Evolutionary conservation across 345 rosid species (phyloP).

Genomic region (Draba incana): DNA sequence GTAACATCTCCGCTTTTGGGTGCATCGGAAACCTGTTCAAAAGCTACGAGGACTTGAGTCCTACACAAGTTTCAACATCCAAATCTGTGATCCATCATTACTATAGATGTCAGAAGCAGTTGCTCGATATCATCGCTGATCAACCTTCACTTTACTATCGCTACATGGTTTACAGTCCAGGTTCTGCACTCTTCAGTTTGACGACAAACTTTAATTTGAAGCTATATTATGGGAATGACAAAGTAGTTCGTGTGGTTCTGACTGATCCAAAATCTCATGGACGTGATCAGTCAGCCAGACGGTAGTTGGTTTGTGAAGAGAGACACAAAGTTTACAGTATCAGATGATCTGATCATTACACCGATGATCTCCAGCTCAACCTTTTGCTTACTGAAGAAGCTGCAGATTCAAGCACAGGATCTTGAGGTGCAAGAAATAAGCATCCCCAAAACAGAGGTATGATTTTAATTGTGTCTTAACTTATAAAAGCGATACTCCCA

Average conservation of each 20-base stretch:
- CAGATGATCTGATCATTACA: constrained; percentile 1
- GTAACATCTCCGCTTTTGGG: not conserved
- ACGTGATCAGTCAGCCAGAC: too few species aligned
- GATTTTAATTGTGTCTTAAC: too few species aligned
- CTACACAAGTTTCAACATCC: not conserved
- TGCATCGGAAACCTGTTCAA: constrained; percentile 16
- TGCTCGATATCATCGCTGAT: not conserved
- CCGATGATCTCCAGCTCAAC: not conserved
- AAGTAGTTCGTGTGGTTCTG: not conserved
- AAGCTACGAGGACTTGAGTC: constrained; percentile 8
- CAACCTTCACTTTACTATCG: not conserved
- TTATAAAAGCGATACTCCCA: too few species aligned
- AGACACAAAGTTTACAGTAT: not conserved
- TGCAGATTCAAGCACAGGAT: not conserved
- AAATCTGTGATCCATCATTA: not conserved
- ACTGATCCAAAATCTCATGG: too few species aligned
- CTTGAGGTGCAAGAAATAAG: not conserved
- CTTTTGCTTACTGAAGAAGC: not conserved
- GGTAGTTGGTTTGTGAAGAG: too few species aligned
- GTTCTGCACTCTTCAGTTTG: too few species aligned
- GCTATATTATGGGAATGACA: too few species aligned
- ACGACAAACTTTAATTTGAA: not conserved
- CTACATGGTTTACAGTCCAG: too few species aligned
- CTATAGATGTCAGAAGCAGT: constrained; percentile 4
- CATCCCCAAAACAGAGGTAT: constrained; percentile 10